phyloP scores from a whole-genome alignment of 176 grass and related monocot genomes.

The Phoenix roebelenii region DNA sequence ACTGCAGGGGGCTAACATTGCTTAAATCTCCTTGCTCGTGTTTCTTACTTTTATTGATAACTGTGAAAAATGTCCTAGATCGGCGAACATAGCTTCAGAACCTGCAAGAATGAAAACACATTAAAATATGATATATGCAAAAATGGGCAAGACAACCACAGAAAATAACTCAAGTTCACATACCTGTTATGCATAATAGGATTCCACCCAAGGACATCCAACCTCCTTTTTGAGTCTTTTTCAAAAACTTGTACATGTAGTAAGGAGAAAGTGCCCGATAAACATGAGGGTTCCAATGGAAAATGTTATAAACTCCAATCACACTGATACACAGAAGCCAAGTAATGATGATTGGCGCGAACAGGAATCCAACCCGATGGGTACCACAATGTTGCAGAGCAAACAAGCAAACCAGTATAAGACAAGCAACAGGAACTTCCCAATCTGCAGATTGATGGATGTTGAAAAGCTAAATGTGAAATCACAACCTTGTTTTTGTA shows the following conservation, averaged over 20 bases:
- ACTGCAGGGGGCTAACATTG: no score
- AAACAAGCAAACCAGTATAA: slow-evolving; percentile 74
- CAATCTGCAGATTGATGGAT: slow-evolving; percentile 51
- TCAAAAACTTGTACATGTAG: slow-evolving; percentile 71
- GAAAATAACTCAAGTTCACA: slow-evolving; percentile 8
- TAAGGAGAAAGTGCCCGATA: slow-evolving; percentile 67
- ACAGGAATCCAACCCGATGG: slow-evolving; percentile 68
- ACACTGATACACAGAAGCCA: slow-evolving; percentile 84
- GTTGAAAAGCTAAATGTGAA: background rate
- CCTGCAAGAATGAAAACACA: slow-evolving; percentile 23
- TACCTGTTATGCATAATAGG: slow-evolving; percentile 88
- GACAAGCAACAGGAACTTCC: slow-evolving; percentile 66
- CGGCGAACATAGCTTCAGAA: slow-evolving; percentile 94
- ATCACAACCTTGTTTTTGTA: background rate
- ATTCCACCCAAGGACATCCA: slow-evolving; percentile 95
- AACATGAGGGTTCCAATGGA: slow-evolving; percentile 76
- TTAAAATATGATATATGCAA: background rate
- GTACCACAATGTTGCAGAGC: slow-evolving; percentile 82
- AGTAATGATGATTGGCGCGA: slow-evolving; percentile 54
- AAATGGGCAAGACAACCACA: background rate
- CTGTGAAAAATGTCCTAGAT: slow-evolving; percentile 96
- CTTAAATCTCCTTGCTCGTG: background rate
- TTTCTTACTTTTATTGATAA: slow-evolving; percentile 62
- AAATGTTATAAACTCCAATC: slow-evolving; percentile 83
- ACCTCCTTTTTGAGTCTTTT: slow-evolving; percentile 61